Percentiles rank a stretch among this genome's conserved stretches.
phyloP scores from a whole-genome alignment of 768 basidiomycete genomes.

The Cytidiella melzeri region DNA sequence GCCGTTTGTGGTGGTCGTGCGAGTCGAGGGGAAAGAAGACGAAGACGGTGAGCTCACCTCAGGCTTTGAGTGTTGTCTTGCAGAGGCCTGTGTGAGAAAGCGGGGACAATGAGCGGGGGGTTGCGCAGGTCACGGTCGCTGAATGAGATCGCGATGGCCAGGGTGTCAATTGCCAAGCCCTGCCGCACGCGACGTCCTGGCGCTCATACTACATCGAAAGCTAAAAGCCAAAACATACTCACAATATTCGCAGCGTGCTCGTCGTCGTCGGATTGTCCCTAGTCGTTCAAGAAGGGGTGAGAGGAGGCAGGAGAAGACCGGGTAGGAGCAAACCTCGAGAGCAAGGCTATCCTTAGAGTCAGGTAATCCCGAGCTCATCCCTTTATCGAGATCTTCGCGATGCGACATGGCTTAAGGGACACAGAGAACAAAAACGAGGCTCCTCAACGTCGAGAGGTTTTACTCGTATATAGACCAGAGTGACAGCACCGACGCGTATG shows the following conservation, averaged over 20 bases:
- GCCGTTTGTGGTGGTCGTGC: constrained; percentile 4
- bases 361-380: constrained; percentile 2
- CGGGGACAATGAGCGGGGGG: constrained; percentile 1
- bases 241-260: constrained; percentile 13
- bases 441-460: not conserved
- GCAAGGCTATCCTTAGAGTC: constrained; percentile 1
- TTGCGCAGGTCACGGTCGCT: not conserved
- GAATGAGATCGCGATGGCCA: constrained; percentile 1
- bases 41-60: constrained; percentile 22
- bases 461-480: not conserved
- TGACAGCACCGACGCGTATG: not conserved
- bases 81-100: constrained; percentile 17
- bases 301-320: not conserved
- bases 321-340: constrained; percentile 1
- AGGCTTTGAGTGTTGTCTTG: constrained; percentile 17
- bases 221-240: constrained; percentile 6
- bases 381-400: constrained; percentile 6
- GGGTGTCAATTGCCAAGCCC: constrained; percentile 9
- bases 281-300: no score
- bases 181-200: not conserved
- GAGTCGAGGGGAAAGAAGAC: constrained; percentile 3
- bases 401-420: not conserved
- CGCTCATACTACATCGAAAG: constrained; percentile 1
- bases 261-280: constrained; percentile 2
- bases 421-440: not conserved